A percentile compares a stretch with the other conserved stretches of the same genome.
phyloP scores from a whole-genome alignment of 345 rosid genomes.

The Hypericum androsaemum region DNA sequence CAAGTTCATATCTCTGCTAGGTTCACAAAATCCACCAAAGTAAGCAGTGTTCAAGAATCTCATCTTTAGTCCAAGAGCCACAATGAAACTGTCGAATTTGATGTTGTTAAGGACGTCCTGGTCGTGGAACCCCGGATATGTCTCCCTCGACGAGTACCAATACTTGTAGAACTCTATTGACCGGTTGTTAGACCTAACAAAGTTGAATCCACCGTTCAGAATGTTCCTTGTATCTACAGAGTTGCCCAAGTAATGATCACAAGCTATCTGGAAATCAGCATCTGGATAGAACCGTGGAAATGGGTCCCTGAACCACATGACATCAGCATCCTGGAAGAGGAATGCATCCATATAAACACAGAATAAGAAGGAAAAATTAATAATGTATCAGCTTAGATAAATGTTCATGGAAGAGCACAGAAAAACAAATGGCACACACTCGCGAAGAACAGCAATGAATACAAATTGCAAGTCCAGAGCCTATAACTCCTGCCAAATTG shows the following conservation, averaged over 20 bases:
- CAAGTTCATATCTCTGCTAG: slow-evolving; percentile 37
- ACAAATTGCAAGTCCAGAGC: too few relatives aligned
- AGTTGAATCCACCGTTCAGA: slow-evolving; percentile 1
- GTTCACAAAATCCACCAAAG: slow-evolving; percentile 68
- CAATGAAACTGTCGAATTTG: slow-evolving; percentile 29
- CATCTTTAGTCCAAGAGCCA: slow-evolving; percentile 32
- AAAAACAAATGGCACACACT: too few relatives aligned
- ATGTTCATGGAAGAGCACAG: too few relatives aligned
- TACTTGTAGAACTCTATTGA: slow-evolving; percentile 54
- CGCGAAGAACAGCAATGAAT: too few relatives aligned
- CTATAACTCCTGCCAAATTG: too few relatives aligned
- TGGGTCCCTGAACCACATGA: slow-evolving; percentile 27
- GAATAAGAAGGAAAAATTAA: too few relatives aligned
- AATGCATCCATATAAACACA: too few relatives aligned
- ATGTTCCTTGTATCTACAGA: not conserved
- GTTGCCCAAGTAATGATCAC: not conserved
- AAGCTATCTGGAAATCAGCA: slow-evolving; percentile 1
- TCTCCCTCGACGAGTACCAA: slow-evolving; percentile 50
- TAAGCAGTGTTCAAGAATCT: slow-evolving; percentile 54
- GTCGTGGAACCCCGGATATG: slow-evolving; percentile 44
- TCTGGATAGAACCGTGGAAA: slow-evolving; percentile 7
- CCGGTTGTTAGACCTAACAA: slow-evolving; percentile 28
- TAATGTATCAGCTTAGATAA: too few relatives aligned
- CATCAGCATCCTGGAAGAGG: too few relatives aligned
- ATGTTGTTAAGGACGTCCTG: slow-evolving; percentile 74